phyloP scores from a whole-genome alignment of 2,329 filamentous ascomycete species.

The Paraphoma chrysanthemicola region DNA sequence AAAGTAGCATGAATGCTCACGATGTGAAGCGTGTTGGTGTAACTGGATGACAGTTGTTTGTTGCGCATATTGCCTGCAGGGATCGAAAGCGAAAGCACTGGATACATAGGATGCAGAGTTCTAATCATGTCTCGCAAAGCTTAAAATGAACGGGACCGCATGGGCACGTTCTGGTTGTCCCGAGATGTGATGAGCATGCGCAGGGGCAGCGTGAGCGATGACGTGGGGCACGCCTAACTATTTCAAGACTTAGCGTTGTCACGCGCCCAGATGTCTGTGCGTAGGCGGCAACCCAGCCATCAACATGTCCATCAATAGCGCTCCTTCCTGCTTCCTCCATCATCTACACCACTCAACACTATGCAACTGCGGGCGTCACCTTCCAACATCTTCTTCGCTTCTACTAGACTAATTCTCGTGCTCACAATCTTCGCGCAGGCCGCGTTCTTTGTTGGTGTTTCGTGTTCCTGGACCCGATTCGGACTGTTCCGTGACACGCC shows the following conservation, averaged over 20 bases:
- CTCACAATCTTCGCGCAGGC: constrained; percentile 29
- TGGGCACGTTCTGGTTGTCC: background rate
- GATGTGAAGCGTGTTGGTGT: no score
- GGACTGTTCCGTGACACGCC: constrained; percentile 11
- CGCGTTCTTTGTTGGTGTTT: constrained; percentile 22
- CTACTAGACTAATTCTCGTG: constrained; percentile 18
- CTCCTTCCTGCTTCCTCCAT: constrained; percentile 10
- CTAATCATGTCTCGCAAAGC: background rate
- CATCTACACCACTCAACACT: constrained; percentile 21
- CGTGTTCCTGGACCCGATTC: constrained; percentile 17
- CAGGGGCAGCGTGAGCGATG: background rate
- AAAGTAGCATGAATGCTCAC: no score
- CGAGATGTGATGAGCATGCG: background rate
- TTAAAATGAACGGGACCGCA: no score
- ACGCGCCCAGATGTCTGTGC: constrained; percentile 20
- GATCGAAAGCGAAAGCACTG: no score
- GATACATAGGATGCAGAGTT: background rate
- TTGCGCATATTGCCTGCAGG: no score
- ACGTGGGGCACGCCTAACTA: background rate
- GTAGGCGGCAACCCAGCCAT: constrained; percentile 26
- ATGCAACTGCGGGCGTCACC: constrained; percentile 22
- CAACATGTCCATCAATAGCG: constrained; percentile 15
- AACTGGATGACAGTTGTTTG: no score
- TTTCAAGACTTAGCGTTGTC: constrained; percentile 9
- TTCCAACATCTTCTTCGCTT: constrained; percentile 17